phyloP scores from a whole-genome alignment of 352 stramenopile species.

The Phytophthora capsici region DNA sequence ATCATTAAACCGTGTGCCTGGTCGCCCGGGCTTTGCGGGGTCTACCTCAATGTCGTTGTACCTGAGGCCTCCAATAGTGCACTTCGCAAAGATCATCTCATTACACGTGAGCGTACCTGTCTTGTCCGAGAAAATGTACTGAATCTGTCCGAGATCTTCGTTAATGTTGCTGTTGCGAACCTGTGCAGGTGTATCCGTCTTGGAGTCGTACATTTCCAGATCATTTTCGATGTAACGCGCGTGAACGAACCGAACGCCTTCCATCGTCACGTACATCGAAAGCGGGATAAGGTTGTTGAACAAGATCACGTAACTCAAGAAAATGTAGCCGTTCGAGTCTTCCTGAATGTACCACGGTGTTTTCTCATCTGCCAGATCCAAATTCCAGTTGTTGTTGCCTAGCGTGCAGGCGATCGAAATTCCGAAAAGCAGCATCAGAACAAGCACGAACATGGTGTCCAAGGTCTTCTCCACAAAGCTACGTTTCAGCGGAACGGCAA shows the following conservation, averaged over 20 bases:
- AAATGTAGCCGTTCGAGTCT: slow-evolving; percentile 84
- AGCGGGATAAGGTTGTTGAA: slow-evolving; percentile 91
- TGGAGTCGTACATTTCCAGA: slow-evolving; percentile 81
- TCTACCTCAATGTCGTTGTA: slow-evolving; percentile 92
- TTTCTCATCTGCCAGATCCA: slow-evolving; percentile 55
- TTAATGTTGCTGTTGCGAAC: slow-evolving; percentile 91
- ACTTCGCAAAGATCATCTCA: slow-evolving; percentile 93
- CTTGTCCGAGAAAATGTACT: slow-evolving; percentile 93
- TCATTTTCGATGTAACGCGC: slow-evolving; percentile 88
- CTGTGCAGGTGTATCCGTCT: slow-evolving; percentile 75
- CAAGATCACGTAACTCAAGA: slow-evolving; percentile 90
- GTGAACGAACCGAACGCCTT: slow-evolving; percentile 88
- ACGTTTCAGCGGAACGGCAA: slow-evolving; percentile 80
- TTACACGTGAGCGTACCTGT: slow-evolving; percentile 88
- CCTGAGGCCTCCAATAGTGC: slow-evolving; percentile 88
- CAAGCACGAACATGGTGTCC: slow-evolving; percentile 89
- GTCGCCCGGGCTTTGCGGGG: slow-evolving; percentile 39
- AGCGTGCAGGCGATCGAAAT: slow-evolving; percentile 87
- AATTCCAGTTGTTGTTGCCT: slow-evolving; percentile 87
- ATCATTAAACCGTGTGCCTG: slow-evolving; percentile 86
- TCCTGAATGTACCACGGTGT: slow-evolving; percentile 77
- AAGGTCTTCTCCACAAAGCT: slow-evolving; percentile 89
- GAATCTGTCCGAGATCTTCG: slow-evolving; percentile 89
- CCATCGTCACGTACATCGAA: slow-evolving; percentile 92
- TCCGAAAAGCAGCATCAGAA: slow-evolving; percentile 85